Base-by-base conservation (phyloP, 2,329 filamentous ascomycete species). In the Hirsutella rhossiliensis region DNA sequence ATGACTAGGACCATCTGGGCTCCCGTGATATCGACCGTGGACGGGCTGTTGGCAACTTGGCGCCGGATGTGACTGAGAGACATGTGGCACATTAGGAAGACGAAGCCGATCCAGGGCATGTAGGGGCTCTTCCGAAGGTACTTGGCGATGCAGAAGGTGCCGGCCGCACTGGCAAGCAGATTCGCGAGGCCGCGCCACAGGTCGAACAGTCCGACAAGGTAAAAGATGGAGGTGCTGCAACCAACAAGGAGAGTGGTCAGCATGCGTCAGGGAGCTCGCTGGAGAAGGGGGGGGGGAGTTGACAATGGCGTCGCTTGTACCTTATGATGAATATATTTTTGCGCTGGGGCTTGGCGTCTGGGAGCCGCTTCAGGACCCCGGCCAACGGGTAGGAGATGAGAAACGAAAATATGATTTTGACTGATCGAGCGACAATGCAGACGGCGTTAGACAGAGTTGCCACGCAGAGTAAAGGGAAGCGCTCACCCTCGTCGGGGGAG, bases 1-100 rank as follows among this genome's bases (percentile, higher is more conserved):
- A 98, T 98, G 50, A 97, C 82, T 54, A 97, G 67, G 30, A 98
- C 92, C 92, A 98, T 98, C 63, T 98, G 92, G 1, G 90, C 88
- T 36, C 84, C 89, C 0, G 90, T 96, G 53, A 98, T 89, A 61
- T 98, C 92, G 47, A 95, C 72, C 2, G 68, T 64, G 34, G 76
- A 72, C 0, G 85, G 77, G 48, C 78, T 73, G 53, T 84, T 72
- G 34, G 75, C 67, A 34, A 80, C 76, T 62, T 94, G 87, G 34
- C 94, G 84, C 46, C 78, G 69, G 49, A 98, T 82, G 62, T 98
- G 92, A 61, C 80, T 94, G 55, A 90, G 62, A 39, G 89, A 90
- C 83, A 97, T 86, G 65, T 98, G 90, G 44, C 82, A 82, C 90
- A 98, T 97, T 45, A 95, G 69, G 58, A 94, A 96, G 41, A 87